Conservation (phyloP, 495 filamentous ascomycete species). For the Penicillium roqueforti region DNA sequence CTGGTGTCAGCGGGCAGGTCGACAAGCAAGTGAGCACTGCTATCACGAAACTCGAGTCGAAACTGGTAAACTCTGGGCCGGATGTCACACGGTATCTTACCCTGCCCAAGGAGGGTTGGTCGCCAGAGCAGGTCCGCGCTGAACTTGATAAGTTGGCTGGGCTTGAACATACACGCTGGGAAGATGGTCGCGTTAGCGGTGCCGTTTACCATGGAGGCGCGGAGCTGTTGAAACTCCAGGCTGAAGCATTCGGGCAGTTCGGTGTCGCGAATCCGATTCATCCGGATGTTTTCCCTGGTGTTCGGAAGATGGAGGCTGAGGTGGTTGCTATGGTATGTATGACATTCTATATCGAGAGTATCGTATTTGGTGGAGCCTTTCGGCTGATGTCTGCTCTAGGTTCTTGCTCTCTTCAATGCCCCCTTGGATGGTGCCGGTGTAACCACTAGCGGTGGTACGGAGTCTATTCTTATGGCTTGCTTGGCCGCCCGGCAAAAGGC, state of each 20-base stretch:
- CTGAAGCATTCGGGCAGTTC: conserved; percentile 88
- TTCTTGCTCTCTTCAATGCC: conserved; percentile 86
- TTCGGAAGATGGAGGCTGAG: conserved; percentile 99
- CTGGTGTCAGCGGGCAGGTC: conserved; percentile 65
- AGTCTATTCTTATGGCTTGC: conserved; percentile 94
- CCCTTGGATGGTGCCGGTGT: conserved; percentile 79
- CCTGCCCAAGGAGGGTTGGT: conserved; percentile 84
- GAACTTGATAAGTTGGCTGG: conserved; percentile 74
- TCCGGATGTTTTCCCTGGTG: conserved; percentile 96
- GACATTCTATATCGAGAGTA: neutral
- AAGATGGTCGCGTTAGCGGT: conserved; percentile 90
- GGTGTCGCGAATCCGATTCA: conserved; percentile 98
- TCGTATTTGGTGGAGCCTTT: neutral
- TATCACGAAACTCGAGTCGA: conserved; percentile 69
- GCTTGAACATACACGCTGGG: conserved; percentile 95
- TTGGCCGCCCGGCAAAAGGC: conserved; percentile 86
- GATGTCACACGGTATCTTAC: conserved; percentile 68
- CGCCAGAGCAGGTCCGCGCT: conserved; percentile 67
- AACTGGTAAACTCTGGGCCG: conserved; percentile 70
- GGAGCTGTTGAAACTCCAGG: conserved; percentile 77
- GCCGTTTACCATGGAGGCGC: conserved; percentile 96
- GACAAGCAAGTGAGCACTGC: conserved; percentile 28
- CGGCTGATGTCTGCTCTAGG: conserved; percentile 33
- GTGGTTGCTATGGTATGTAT: conserved; percentile 81
- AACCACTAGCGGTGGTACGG: conserved; percentile 88